phyloP scores from a whole-genome alignment of 306 rosid genomes.

The Ormosia semicastrata region DNA sequence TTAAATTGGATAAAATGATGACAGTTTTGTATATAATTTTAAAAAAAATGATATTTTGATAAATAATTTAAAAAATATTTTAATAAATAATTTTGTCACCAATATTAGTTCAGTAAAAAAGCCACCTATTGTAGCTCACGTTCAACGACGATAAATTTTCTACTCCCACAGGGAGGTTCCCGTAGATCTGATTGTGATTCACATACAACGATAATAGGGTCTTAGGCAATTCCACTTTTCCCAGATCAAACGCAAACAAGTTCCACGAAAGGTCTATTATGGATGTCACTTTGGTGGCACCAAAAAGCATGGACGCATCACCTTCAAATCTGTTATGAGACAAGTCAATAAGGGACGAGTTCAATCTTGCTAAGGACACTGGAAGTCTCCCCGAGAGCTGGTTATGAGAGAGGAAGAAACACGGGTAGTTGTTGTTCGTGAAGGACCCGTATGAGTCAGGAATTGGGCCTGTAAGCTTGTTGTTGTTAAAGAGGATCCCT shows the following conservation, averaged over 20 bases:
- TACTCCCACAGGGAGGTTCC: slow-evolving; percentile 32
- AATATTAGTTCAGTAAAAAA: too few relatives aligned
- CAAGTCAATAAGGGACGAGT: slow-evolving; percentile 19
- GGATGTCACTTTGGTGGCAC: slow-evolving; percentile 21
- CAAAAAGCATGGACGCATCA: slow-evolving; percentile 48
- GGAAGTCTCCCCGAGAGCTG: slow-evolving; percentile 51
- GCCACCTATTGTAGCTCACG: slow-evolving; percentile 57
- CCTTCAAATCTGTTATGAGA: slow-evolving; percentile 53
- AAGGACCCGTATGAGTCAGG: slow-evolving; percentile 41
- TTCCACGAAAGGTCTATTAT: slow-evolving; percentile 40
- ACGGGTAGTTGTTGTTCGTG: background rate
- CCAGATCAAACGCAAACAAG: slow-evolving; percentile 35
- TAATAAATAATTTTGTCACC: too few relatives aligned
- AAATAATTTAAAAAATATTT: too few relatives aligned
- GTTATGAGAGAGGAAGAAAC: slow-evolving; percentile 40
- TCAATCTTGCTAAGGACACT: slow-evolving; percentile 19
- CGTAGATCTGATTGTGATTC: slow-evolving; percentile 43
- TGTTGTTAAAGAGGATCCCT: slow-evolving; percentile 24
- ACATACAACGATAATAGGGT: slow-evolving; percentile 26
- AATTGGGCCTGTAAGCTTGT: slow-evolving; percentile 43
- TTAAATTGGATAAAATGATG: too few relatives aligned
- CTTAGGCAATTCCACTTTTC: slow-evolving; percentile 30
- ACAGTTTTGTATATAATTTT: too few relatives aligned
- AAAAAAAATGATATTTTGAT: too few relatives aligned
- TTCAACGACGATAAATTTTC: slow-evolving; percentile 33